Evolutionary conservation across 2,329 filamentous ascomycete species (phyloP).

Genomic region (Claviceps citrina): DNA sequence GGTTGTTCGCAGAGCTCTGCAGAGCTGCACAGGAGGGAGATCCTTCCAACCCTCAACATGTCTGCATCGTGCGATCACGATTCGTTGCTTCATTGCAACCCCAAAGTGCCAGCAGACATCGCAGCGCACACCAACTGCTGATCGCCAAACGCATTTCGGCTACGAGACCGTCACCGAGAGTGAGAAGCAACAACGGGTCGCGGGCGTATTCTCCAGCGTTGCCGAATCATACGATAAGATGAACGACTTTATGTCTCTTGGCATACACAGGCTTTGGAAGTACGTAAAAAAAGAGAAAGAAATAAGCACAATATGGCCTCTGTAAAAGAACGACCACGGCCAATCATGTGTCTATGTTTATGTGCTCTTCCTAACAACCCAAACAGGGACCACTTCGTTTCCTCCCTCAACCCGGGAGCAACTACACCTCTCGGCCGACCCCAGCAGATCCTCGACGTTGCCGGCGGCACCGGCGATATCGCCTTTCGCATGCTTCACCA

Average conservation of each 20-base stretch:
- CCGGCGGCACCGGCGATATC: constrained; percentile 93
- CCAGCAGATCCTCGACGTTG: constrained; percentile 80
- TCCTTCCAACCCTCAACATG: constrained; percentile 10
- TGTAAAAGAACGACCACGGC: no score
- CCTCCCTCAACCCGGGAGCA: constrained; percentile 70
- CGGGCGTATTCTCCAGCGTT: constrained; percentile 85
- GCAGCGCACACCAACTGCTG: constrained; percentile 16
- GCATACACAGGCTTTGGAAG: constrained; percentile 93
- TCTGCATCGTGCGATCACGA: constrained; percentile 6
- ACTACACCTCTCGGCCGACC: constrained; percentile 27
- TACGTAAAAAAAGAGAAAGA: constrained; percentile 17
- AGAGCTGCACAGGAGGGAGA: constrained; percentile 14
- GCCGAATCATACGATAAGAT: constrained; percentile 91
- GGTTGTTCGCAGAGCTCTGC: constrained; percentile 17
- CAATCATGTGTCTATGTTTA: background rate
- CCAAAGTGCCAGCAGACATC: constrained; percentile 11
- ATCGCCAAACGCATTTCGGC: constrained; percentile 72
- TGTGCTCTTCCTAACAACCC: no score
- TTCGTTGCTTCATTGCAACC: constrained; percentile 17
- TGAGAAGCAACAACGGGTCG: constrained; percentile 58
- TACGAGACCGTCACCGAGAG: constrained; percentile 72
- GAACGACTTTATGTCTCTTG: constrained; percentile 98
- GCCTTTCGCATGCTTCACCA: constrained; percentile 92
- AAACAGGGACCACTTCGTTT: constrained; percentile 75
- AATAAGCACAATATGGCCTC: background rate